These are phyloP conservation scores for Taphrina deformans DNA, from an alignment of 1,139 yeast species.

Conservation along the genomic window DNA sequence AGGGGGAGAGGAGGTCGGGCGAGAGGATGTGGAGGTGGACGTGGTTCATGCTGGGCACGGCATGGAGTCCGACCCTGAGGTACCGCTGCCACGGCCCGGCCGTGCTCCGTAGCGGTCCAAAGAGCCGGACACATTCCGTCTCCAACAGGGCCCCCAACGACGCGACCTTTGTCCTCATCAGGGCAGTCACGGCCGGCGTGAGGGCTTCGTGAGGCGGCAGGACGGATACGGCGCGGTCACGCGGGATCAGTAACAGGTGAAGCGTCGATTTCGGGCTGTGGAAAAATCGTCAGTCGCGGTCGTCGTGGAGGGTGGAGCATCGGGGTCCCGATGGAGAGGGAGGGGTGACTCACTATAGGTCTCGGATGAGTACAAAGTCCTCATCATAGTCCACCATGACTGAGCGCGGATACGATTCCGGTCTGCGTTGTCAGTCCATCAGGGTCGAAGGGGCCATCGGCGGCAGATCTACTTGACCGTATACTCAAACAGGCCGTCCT, in stretches of 20 bases:
- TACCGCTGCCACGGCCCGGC: conserved; percentile 46
- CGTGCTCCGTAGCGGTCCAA: conserved; percentile 47
- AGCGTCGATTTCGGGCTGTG: conserved; percentile 59
- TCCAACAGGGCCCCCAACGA: conserved; percentile 6
- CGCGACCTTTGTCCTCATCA: not conserved
- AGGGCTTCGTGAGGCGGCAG: conserved; percentile 60
- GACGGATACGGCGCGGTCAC: conserved; percentile 49
- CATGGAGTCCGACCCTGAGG: conserved; percentile 66
- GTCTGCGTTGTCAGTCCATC: not conserved
- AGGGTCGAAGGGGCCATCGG: no score
- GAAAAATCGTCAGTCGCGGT: no score
- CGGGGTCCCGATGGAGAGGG: no score
- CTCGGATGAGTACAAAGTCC: conserved; percentile 33
- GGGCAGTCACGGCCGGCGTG: conserved; percentile 41
- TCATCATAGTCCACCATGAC: conserved; percentile 27
- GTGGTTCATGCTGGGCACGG: conserved; percentile 67
- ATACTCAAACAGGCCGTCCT: not conserved
- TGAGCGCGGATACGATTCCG: conserved; percentile 1
- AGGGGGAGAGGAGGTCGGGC: conserved; percentile 57
- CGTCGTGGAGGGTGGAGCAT: no score
- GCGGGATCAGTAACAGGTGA: conserved; percentile 65
- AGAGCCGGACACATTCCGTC: conserved; percentile 51
- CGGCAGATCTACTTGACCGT: not conserved
- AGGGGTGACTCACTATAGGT: conserved; percentile 6
- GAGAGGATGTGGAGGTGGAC: conserved; percentile 74